phyloP scores from a whole-genome alignment of 1,284 basidiomycete species.

The Golubevia pallescens region DNA sequence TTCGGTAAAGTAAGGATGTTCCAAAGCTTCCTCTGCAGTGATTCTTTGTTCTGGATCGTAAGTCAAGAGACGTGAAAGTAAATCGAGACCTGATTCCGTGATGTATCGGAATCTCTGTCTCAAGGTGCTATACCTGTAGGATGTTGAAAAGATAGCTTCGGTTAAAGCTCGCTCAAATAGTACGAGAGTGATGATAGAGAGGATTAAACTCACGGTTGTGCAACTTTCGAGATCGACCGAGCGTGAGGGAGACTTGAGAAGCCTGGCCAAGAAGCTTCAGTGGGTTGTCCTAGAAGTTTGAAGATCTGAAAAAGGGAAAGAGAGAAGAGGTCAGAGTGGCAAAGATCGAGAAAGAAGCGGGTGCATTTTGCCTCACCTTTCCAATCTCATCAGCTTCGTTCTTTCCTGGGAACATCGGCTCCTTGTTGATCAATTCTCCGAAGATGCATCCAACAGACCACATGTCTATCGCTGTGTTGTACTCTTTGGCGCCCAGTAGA shows the following conservation, averaged over 20 bases:
- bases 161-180: too few species aligned
- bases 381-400: constrained; percentile 89
- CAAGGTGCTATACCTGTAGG: constrained; percentile 66
- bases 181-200: not conserved
- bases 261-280: constrained; percentile 83
- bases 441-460: constrained; percentile 99
- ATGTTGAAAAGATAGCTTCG: too few species aligned
- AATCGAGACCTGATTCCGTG: constrained; percentile 81
- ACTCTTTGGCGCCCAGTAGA: constrained; percentile 27
- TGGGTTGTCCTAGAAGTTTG: constrained; percentile 87
- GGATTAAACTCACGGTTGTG: constrained; percentile 36
- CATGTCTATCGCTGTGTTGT: constrained; percentile 56
- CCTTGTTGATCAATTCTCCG: constrained; percentile 89
- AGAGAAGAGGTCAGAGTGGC: not conserved
- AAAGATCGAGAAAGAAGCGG: not conserved
- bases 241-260: constrained; percentile 78
- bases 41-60: constrained; percentile 88
- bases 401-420: constrained; percentile 94
- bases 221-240: constrained; percentile 72
- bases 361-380: constrained; percentile 69
- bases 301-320: constrained; percentile 70
- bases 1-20: constrained; percentile 92
- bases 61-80: constrained; percentile 80
- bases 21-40: constrained; percentile 82
- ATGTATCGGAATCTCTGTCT: constrained; percentile 75